These are phyloP conservation scores for Annona cherimola DNA, from an alignment of 164 flowering plant species.

Conservation along the genomic window DNA sequence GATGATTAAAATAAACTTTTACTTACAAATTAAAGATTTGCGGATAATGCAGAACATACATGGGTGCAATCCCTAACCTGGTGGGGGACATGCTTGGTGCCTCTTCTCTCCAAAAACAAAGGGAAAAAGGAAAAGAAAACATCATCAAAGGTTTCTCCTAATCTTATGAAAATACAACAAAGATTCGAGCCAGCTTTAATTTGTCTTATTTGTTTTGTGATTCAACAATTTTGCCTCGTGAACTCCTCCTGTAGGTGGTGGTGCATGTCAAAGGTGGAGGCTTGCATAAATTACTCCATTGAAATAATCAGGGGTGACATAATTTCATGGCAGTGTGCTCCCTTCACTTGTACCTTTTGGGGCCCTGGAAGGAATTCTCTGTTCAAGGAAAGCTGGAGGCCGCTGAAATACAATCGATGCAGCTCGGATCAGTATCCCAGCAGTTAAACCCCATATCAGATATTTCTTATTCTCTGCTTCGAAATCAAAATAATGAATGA, in stretches of 20 bases:
- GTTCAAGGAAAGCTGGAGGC: slow-evolving; percentile 68
- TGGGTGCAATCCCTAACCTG: too few relatives aligned
- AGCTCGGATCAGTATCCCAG: slow-evolving; percentile 74
- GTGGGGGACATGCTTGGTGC: too few relatives aligned
- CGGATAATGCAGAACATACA: too few relatives aligned
- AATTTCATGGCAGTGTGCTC: slow-evolving; percentile 2
- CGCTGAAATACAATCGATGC: slow-evolving; percentile 78
- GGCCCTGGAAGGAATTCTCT: slow-evolving; percentile 42
- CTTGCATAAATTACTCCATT: neutral
- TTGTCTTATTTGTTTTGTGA: neutral
- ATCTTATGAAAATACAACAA: neutral
- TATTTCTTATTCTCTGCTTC: slow-evolving; percentile 41
- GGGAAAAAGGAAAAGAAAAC: too few relatives aligned
- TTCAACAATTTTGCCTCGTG: neutral
- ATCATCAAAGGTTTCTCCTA: neutral
- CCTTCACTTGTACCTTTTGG: neutral
- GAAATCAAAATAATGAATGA: slow-evolving; percentile 72
- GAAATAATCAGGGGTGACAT: neutral
- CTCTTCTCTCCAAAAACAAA: too few relatives aligned
- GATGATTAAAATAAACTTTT: too few relatives aligned
- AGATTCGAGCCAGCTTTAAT: neutral
- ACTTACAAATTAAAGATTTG: too few relatives aligned
- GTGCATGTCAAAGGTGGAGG: neutral
- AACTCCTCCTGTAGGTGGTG: neutral
- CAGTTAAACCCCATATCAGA: slow-evolving; percentile 86